Percentiles rank a stretch among this genome's conserved stretches.
phyloP scores from a whole-genome alignment of 345 rosid species.

The Ailanthus altissimus region DNA sequence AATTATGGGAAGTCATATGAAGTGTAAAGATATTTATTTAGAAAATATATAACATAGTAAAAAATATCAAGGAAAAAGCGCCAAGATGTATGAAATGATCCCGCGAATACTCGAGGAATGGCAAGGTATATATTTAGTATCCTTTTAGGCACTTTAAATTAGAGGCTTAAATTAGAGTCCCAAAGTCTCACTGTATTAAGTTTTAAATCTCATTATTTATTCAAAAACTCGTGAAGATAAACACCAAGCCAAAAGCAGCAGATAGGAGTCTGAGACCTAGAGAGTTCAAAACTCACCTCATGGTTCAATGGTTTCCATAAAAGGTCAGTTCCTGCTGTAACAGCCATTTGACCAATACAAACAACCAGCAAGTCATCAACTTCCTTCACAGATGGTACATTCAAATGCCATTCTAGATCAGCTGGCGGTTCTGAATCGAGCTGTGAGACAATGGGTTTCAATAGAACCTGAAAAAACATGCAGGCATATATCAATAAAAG shows the following conservation, averaged over 20 bases:
- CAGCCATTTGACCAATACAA: conserved; percentile 96
- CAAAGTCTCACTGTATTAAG: background rate
- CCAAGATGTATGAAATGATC: background rate
- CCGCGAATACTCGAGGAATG: background rate
- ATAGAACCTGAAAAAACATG: conserved; percentile 59
- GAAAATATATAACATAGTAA: background rate
- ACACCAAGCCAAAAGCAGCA: background rate
- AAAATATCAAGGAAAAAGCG: background rate
- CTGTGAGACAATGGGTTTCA: conserved; percentile 83
- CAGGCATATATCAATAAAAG: conserved; percentile 5
- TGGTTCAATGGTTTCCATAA: conserved; percentile 91
- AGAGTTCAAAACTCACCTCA: conserved; percentile 55
- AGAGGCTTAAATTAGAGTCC: background rate
- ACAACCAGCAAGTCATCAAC: conserved; percentile 70
- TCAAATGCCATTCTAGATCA: conserved; percentile 50
- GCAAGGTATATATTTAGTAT: background rate
- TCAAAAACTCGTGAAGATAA: background rate
- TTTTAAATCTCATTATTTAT: background rate
- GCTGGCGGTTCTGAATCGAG: conserved; percentile 66
- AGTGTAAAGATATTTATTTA: background rate
- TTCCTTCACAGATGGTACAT: conserved; percentile 63
- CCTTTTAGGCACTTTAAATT: background rate
- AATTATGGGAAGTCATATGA: background rate
- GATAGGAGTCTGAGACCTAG: background rate
- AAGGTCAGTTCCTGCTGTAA: conserved; percentile 82